These are phyloP conservation scores for Eimeria praecox DNA, from an alignment of 169 alveolate genomes.

Conservation along the genomic window DNA sequence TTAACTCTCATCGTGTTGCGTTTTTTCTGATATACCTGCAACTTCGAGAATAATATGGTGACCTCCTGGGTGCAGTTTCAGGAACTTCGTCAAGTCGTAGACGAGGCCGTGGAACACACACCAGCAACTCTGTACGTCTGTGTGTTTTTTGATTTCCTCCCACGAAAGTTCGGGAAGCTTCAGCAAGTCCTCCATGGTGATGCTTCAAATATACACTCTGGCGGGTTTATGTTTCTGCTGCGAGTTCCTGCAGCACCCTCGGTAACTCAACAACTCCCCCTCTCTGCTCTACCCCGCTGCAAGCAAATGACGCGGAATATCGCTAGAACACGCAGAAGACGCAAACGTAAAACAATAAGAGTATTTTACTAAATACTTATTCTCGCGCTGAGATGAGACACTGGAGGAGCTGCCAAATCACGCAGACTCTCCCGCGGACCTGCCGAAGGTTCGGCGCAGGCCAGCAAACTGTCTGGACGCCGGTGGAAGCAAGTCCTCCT, in stretches of 20 bases:
- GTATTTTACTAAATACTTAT: neutral
- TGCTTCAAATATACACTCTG: neutral
- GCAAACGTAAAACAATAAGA: neutral
- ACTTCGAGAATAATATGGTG: constrained; percentile 83
- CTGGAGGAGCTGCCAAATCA: neutral
- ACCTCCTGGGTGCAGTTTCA: constrained; percentile 90
- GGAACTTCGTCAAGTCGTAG: constrained; percentile 87
- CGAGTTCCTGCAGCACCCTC: neutral
- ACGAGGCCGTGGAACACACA: constrained; percentile 87
- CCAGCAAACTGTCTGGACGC: neutral
- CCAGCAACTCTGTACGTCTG: constrained; percentile 87
- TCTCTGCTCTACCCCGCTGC: neutral
- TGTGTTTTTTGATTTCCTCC: constrained; percentile 86
- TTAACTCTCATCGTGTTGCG: neutral
- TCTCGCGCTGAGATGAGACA: neutral
- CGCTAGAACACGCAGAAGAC: neutral
- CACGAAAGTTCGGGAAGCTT: constrained; percentile 61
- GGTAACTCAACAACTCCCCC: neutral
- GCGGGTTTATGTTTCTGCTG: neutral
- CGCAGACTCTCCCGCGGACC: neutral
- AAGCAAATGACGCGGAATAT: neutral
- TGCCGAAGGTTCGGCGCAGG: constrained; percentile 32
- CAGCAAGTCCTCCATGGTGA: constrained; percentile 51
- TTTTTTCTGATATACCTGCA: constrained; percentile 82
- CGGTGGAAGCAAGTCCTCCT: neutral